These are phyloP conservation scores for Cryphonectria radicalis DNA, from an alignment of 2,329 filamentous ascomycete species.

Conservation along the genomic window DNA sequence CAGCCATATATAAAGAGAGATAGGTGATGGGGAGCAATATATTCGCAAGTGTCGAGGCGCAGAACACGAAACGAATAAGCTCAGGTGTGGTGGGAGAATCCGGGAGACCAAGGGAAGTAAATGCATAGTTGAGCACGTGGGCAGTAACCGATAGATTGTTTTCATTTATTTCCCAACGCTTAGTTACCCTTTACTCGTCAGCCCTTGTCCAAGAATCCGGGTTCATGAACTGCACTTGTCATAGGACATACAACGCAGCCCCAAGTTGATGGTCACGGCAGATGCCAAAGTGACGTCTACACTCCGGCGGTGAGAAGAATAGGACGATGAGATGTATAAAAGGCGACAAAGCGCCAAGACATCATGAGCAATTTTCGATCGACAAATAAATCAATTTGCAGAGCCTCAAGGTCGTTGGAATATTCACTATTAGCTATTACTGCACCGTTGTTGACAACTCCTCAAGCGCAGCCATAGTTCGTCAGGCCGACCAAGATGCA, in stretches of 20 bases:
- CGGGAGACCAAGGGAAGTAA: background rate
- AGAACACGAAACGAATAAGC: background rate
- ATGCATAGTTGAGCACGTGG: background rate
- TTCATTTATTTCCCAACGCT: constrained; percentile 17
- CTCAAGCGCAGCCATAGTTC: background rate
- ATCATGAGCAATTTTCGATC: background rate
- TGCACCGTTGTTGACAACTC: background rate
- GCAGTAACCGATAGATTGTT: constrained; percentile 17
- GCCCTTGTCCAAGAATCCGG: background rate
- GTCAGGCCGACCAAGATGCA: constrained; percentile 30
- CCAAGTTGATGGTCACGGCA: constrained; percentile 7
- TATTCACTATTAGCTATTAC: background rate
- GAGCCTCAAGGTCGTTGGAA: constrained; percentile 16
- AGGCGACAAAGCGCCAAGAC: background rate
- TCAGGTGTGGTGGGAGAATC: background rate
- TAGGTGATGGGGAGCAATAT: background rate
- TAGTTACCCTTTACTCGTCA: constrained; percentile 10
- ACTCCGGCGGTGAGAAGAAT: background rate
- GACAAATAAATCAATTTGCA: constrained; percentile 7
- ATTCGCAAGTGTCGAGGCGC: background rate
- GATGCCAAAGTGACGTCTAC: background rate
- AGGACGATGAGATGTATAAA: background rate
- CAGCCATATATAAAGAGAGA: background rate
- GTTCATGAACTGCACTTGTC: background rate
- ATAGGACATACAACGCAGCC: background rate